Conservation (phyloP, 371 early-diverging fungal species). For the Fennellomyces sp. region DNA sequence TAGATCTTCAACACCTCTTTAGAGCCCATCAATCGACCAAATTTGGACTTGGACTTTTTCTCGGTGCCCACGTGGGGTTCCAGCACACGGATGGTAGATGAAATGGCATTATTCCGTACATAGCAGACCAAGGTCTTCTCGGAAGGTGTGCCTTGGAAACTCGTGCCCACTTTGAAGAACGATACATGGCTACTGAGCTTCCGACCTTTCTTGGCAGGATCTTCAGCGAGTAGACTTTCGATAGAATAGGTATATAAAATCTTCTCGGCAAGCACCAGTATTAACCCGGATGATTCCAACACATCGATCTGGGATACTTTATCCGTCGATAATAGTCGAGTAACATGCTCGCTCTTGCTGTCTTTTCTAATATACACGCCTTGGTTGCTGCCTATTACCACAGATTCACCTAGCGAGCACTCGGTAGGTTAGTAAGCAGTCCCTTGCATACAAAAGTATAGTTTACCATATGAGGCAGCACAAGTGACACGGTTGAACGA, state of each 20-base stretch:
- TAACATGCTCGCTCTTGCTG: conserved; percentile 32
- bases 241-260: conserved; percentile 76
- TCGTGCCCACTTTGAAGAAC: conserved; percentile 89
- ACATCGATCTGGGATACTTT: conserved; percentile 88
- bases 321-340: conserved; percentile 73
- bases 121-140: conserved; percentile 77
- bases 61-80: conserved; percentile 66
- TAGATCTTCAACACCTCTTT: conserved; percentile 64
- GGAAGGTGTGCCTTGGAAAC: conserved; percentile 69
- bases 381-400: conserved; percentile 47
- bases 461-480: conserved; percentile 25
- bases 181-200: conserved; percentile 81
- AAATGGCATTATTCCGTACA: conserved; percentile 69
- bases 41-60: conserved; percentile 44
- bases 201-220: conserved; percentile 55
- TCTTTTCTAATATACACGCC: conserved; percentile 45
- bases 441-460: no score
- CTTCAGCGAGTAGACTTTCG: conserved; percentile 61
- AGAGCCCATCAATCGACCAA: conserved; percentile 46
- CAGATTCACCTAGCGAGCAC: conserved; percentile 28
- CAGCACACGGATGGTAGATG: conserved; percentile 76
- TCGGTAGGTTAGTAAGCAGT: no score
- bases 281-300: conserved; percentile 64
- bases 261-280: conserved; percentile 85
- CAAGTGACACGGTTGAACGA: conserved; percentile 31